Conservation (phyloP, 1,139 yeast species). For the Protomyces gravidus region DNA sequence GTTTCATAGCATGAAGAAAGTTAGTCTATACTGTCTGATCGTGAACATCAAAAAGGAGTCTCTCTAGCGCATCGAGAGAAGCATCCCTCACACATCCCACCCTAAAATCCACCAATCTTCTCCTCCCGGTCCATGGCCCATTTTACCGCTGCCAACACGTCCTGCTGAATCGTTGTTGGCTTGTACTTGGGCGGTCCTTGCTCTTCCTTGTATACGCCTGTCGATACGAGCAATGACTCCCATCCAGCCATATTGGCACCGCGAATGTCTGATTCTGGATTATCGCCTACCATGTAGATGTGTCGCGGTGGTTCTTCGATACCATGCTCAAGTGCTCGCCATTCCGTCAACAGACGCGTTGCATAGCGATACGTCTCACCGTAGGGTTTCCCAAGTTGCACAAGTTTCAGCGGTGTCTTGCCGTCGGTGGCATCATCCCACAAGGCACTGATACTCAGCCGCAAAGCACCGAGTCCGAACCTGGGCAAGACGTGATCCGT, state of each 20-base stretch:
- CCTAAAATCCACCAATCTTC: constrained; percentile 18
- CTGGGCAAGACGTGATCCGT: constrained; percentile 73
- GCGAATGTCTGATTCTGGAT: constrained; percentile 86
- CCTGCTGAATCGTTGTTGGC: constrained; percentile 67
- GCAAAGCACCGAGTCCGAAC: constrained; percentile 67
- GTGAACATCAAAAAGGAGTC: too few relatives aligned
- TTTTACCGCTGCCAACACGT: constrained; percentile 75
- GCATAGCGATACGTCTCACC: constrained; percentile 64
- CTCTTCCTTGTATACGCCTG: constrained; percentile 81
- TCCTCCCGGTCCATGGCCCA: constrained; percentile 58
- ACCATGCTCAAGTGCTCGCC: constrained; percentile 75
- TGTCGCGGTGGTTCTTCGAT: constrained; percentile 67
- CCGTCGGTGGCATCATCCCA: constrained; percentile 58
- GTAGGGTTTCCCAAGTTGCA: constrained; percentile 71
- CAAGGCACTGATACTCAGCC: constrained; percentile 40
- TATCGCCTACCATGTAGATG: constrained; percentile 84
- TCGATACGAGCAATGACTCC: constrained; percentile 78
- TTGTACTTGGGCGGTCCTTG: constrained; percentile 64
- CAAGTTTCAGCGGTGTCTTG: constrained; percentile 60
- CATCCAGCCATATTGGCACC: constrained; percentile 87
- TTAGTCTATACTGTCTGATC: too few relatives aligned
- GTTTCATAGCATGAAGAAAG: too few relatives aligned
- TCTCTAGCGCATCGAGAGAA: too few relatives aligned
- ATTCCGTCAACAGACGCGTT: constrained; percentile 63
- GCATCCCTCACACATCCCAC: too few relatives aligned